Evolutionary conservation across 1,139 yeast species (phyloP).

Genomic region (Debaryomycetaceae sp.): DNA sequence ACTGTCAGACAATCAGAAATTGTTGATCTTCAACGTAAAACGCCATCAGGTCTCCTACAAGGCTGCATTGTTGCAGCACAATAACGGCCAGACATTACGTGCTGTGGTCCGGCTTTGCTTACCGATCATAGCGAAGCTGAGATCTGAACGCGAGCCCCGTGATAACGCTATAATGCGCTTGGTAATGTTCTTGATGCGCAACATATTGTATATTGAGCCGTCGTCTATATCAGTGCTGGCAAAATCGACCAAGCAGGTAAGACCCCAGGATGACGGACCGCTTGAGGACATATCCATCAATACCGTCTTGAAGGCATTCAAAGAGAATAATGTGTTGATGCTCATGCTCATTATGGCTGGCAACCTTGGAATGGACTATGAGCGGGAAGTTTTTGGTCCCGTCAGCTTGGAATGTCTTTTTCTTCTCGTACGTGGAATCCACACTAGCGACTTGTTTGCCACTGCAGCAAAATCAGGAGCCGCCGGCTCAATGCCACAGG

Average conservation of each 20-base stretch:
- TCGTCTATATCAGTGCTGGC: constrained; percentile 41
- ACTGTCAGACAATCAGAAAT: constrained; percentile 44
- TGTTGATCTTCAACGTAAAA: constrained; percentile 48
- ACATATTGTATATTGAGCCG: constrained; percentile 67
- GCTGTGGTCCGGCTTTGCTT: constrained; percentile 64
- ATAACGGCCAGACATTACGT: constrained; percentile 51
- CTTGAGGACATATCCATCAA: constrained; percentile 62
- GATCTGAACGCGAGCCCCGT: constrained; percentile 49
- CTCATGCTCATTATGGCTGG: constrained; percentile 61
- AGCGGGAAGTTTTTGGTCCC: constrained; percentile 47
- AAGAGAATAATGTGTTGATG: constrained; percentile 59
- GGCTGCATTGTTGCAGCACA: constrained; percentile 47
- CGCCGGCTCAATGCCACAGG: constrained; percentile 4
- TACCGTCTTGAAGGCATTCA: constrained; percentile 45
- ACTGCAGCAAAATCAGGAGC: constrained; percentile 1
- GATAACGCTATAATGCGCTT: constrained; percentile 68
- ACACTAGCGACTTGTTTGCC: constrained; percentile 16
- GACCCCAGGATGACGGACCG: constrained; percentile 38
- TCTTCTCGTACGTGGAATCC: constrained; percentile 48
- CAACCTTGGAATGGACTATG: constrained; percentile 55
- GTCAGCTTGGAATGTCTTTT: constrained; percentile 63
- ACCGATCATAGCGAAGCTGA: constrained; percentile 49
- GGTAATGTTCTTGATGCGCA: constrained; percentile 65
- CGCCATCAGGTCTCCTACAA: constrained; percentile 66
- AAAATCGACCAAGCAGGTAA: constrained; percentile 18